phyloP scores from a whole-genome alignment of 768 basidiomycete species.

The Psilocybe cubensis region DNA sequence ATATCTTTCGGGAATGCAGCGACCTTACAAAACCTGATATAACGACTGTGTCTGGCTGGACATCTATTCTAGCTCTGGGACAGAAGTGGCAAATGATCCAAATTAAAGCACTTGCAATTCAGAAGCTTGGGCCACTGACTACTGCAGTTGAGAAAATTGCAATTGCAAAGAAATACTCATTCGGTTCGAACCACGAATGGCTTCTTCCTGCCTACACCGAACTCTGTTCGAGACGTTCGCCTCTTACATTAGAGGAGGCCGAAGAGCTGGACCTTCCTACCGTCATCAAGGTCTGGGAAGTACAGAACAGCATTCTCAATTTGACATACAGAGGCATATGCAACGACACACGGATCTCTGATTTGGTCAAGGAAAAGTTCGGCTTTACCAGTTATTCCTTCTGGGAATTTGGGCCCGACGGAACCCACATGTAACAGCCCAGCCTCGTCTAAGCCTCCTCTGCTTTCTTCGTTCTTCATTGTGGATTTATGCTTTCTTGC shows the following conservation, averaged over 20 bases:
- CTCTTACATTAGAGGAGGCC: slow-evolving; percentile 30
- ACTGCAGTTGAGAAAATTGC: slow-evolving; percentile 35
- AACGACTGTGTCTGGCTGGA: slow-evolving; percentile 39
- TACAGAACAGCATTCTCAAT: slow-evolving; percentile 29
- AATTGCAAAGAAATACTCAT: slow-evolving; percentile 29
- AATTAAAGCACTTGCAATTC: slow-evolving; percentile 33
- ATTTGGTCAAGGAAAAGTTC: slow-evolving; percentile 24
- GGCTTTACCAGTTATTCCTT: slow-evolving; percentile 7
- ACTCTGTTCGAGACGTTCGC: slow-evolving; percentile 30
- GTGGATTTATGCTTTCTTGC: too few species aligned
- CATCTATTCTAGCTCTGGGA: slow-evolving; percentile 35
- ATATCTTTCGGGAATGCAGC: slow-evolving; percentile 18
- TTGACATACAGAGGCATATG: slow-evolving; percentile 1
- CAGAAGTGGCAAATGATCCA: slow-evolving; percentile 31
- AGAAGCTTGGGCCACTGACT: slow-evolving; percentile 26
- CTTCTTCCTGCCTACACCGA: slow-evolving; percentile 37
- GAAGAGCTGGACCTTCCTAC: slow-evolving; percentile 32
- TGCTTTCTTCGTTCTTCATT: too few species aligned
- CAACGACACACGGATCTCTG: slow-evolving; percentile 8
- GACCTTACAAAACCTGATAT: slow-evolving; percentile 31
- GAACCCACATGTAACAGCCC: background rate
- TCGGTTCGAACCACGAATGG: slow-evolving; percentile 32
- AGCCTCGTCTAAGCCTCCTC: too few species aligned
- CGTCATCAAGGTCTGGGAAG: slow-evolving; percentile 33
- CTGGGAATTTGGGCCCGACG: background rate